phyloP scores from a whole-genome alignment of 2,329 filamentous ascomycete genomes.

The Verticillium dahliae region DNA sequence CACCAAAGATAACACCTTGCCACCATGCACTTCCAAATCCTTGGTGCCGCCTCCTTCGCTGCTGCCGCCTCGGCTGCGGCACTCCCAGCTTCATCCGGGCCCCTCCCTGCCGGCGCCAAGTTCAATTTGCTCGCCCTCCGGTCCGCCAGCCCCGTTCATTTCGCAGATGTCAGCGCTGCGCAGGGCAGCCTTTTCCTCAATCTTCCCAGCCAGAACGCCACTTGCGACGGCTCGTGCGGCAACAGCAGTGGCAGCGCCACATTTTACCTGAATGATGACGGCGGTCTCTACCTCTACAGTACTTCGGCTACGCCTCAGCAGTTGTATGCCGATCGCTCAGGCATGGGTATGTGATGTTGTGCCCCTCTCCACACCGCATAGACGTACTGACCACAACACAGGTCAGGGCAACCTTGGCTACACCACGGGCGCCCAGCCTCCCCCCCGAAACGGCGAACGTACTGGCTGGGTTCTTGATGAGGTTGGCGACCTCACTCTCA shows the following conservation, averaged over 20 bases:
- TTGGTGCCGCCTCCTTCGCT: slow-evolving; percentile 19
- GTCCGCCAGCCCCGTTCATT: slow-evolving; percentile 43
- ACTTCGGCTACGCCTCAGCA: slow-evolving; percentile 35
- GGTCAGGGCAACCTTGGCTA: slow-evolving; percentile 49
- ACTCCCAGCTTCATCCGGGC: background rate
- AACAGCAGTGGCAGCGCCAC: slow-evolving; percentile 32
- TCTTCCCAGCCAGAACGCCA: slow-evolving; percentile 36
- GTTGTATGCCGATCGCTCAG: slow-evolving; percentile 48
- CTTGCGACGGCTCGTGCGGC: slow-evolving; percentile 34
- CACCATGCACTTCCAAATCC: slow-evolving; percentile 14
- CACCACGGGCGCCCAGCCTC: slow-evolving; percentile 33
- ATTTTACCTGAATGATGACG: slow-evolving; percentile 40
- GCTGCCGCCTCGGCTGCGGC: slow-evolving; percentile 15
- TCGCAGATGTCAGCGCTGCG: slow-evolving; percentile 35
- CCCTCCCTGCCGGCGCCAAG: background rate
- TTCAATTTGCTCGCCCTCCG: slow-evolving; percentile 32
- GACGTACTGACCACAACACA: slow-evolving; percentile 12
- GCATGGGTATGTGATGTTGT: slow-evolving; percentile 40
- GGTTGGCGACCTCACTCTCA: slow-evolving; percentile 37
- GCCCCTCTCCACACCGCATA: background rate
- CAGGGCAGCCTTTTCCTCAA: slow-evolving; percentile 35
- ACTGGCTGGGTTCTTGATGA: slow-evolving; percentile 39
- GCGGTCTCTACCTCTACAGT: slow-evolving; percentile 42
- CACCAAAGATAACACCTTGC: background rate
- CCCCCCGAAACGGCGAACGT: slow-evolving; percentile 35